Conservation (phyloP, 805 yeast genomes). For the Candida succiphila region DNA sequence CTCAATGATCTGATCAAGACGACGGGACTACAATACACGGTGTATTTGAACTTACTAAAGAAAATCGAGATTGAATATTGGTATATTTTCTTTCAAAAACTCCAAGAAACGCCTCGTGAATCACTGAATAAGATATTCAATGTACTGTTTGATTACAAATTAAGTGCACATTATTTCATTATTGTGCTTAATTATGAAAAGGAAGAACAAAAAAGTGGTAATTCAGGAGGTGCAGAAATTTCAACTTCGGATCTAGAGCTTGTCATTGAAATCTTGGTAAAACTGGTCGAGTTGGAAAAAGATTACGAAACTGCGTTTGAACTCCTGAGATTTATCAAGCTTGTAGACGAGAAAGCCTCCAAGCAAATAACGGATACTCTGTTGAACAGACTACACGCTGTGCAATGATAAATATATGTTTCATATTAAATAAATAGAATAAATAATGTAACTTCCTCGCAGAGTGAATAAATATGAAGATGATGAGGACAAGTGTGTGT, state of each 20-base stretch:
- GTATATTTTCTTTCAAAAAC: constrained; percentile 33
- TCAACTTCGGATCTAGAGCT: constrained; percentile 28
- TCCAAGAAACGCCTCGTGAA: constrained; percentile 33
- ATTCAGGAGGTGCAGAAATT: constrained; percentile 4
- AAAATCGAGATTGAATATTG: constrained; percentile 45
- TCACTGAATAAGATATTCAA: constrained; percentile 30
- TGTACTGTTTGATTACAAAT: constrained; percentile 27
- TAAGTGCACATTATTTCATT: constrained; percentile 42
- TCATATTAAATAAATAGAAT: not conserved
- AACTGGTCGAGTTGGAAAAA: constrained; percentile 25
- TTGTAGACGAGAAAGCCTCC: constrained; percentile 28
- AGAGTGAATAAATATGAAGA: too few species aligned
- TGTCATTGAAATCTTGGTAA: constrained; percentile 31
- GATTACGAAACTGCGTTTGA: constrained; percentile 47
- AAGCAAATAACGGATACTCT: constrained; percentile 26
- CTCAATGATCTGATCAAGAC: constrained; percentile 22
- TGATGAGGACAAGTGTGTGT: too few species aligned
- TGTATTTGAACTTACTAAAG: constrained; percentile 42
- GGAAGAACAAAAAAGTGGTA: constrained; percentile 18
- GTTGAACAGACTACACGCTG: constrained; percentile 3
- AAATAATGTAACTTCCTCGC: constrained; percentile 1
- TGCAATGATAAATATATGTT: too few species aligned
- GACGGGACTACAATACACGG: constrained; percentile 21
- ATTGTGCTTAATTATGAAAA: constrained; percentile 41
- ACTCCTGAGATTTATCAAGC: constrained; percentile 40